These are phyloP conservation scores for Narthecium ossifragum DNA, from an alignment of 106 monocot genomes.

Conservation along the genomic window DNA sequence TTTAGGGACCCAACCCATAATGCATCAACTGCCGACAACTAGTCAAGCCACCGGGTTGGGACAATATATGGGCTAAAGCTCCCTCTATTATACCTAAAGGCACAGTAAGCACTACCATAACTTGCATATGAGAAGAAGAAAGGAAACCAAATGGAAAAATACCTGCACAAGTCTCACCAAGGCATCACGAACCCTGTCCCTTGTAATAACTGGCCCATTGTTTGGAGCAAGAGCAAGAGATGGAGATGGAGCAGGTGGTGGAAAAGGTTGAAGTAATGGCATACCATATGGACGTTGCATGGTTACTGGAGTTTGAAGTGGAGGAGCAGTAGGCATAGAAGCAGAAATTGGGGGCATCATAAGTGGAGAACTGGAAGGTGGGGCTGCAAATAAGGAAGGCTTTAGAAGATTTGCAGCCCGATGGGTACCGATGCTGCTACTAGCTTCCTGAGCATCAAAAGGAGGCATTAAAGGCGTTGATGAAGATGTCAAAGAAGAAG, in stretches of 20 bases:
- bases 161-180: conserved; percentile 74
- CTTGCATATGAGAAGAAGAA: not conserved
- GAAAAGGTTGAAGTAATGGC: conserved; percentile 84
- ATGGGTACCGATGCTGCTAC: conserved; percentile 1
- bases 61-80: too few relatives aligned
- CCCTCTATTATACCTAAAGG: too few relatives aligned
- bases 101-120: too few relatives aligned
- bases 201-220: conserved; percentile 46
- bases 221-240: conserved; percentile 53
- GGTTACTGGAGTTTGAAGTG: conserved; percentile 54
- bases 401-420: conserved; percentile 52
- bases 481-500: conserved; percentile 17
- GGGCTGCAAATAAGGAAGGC: conserved; percentile 65
- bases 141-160: conserved; percentile 1
- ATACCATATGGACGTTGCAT: conserved; percentile 61
- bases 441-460: conserved; percentile 32
- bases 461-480: conserved; percentile 31
- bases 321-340: conserved; percentile 43
- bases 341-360: conserved; percentile 41
- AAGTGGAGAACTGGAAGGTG: conserved; percentile 30
- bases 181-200: conserved; percentile 71
- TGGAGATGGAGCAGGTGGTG: conserved; percentile 76
- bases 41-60: too few relatives aligned
- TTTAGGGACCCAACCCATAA: too few relatives aligned
- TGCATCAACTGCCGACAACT: too few relatives aligned